Base-by-base conservation (phyloP, 2,329 filamentous ascomycete genomes). In the Westerdykella aurantiaca region DNA sequence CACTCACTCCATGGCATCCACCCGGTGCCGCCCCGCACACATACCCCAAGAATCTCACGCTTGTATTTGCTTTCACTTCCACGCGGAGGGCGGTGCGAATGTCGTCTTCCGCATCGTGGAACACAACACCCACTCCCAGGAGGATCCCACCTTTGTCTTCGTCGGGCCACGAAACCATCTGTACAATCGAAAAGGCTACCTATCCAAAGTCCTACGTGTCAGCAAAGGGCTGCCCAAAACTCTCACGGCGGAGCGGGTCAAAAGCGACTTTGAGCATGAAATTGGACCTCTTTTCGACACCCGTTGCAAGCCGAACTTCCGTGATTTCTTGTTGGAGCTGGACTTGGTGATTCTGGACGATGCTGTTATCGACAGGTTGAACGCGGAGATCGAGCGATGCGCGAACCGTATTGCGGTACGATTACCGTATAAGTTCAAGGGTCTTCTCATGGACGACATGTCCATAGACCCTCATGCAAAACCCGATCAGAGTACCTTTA, bases 21-120 rank as follows among this genome's bases (percentile, higher is more conserved):
- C 16, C 17, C 33, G 33, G 17, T 35, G 33, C 33, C 33, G 33
- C 33, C 33, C 17, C 10, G 33, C 5, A 35, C n/a, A 12, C 7
- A 14, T 35, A 16, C 33, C 33, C 13, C n/a, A 35, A 35, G 33
- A 35, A 35, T 4, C n/a, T 13, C 5, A 14, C 13, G 17, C n/a
- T 12, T 18, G 16, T 7, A 43, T 59, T 2, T 44, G 29, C 13
- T 53, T 66, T 21, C 37, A 48, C 11, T 65, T 57, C 39, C 54
- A 65, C 11, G 61, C 56, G 22, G 60, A 66, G 48, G 64, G 64
- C 9, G 63, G 60, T 13, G 64, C 64, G 14, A 67, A 67, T 25
- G 52, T 56, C 18, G 58, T 67, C 4, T 67, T 63, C 45, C 57
- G 43, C 31, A 53, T 65, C 21, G n/a, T 14, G 34, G 21, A 38